Base-by-base conservation (phyloP, 345 rosid genomes). In the Ailanthus altissimus region DNA sequence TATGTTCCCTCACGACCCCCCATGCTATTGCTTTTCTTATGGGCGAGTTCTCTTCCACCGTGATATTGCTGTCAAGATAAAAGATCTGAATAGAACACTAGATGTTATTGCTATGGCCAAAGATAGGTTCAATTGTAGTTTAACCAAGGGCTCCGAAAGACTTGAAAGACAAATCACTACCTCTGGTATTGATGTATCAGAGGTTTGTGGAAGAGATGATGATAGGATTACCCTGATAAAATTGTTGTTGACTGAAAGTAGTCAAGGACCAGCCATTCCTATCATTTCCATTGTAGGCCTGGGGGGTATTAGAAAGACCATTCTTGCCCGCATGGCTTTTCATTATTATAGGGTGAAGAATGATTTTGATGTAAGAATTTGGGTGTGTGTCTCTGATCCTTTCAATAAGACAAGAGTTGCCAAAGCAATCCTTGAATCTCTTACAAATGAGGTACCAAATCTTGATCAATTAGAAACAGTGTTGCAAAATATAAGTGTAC, bases 11-110 rank as follows among this genome's bases (percentile, higher is more conserved):
- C 49, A 0, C 43, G 23, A 6, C 14, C 11, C 53, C n/a, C n/a
- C n/a, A n/a, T n/a, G n/a, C 11, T 13, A 49, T 28, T 78, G 63
- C 72, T 72, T 78, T 28, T 56, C 25, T 16, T 54, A 6, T 21
- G 21, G 16, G 23, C 21, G 23, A 67, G 38, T 45, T 45, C 8
- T 23, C 9, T 4, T 67, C 11, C 81, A 68, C 36, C 26, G 1
- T 56, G 32, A 57, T 6, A 15, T 72, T 43, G 73, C 60, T 72
- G 0, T 0, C 16, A 57, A 57, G 49, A 78, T 78, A 13, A 65
- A 21, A 45, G 51, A 21, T 9, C 32, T 65, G 1, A 66, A 78
- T 65, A 16, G 1, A 32, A 57, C 3, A 10, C 23, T 78, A 2
- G 72, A 73, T 58, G 0, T 0, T 1, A 8, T 72, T 54, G 73